Evolutionary conservation across 164 flowering plant species (phyloP), one percentile per base, ranked within the genome.

Genomic region (Berberis vulgaris): DNA sequence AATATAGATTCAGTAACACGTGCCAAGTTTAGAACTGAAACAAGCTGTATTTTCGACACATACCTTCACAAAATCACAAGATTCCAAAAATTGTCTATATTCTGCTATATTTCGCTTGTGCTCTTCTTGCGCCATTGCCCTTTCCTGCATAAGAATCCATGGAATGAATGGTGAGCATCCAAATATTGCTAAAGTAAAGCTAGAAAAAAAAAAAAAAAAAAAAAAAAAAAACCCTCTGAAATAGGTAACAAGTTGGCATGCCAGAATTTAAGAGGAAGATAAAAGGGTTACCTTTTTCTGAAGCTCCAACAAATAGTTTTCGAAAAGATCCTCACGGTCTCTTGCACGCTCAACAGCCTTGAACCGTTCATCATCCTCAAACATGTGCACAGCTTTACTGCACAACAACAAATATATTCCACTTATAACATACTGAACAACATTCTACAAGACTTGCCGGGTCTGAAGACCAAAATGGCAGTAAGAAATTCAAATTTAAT

Each of bases 341-440:
- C 92, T 82, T 13, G 74, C 61, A 60, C 93, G 81, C 68, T 91
- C 97, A 69, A 91, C 86, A 73, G 97, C 97, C 69, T 77, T 86
- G 67, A 89, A 95, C 43, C 99, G 86, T 64, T 89, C 98, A 85
- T 91, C 98, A 69, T 84, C 81, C 75, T 92, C 97, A 74, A 95
- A 91, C 79, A 91, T 73, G 67, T 71, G 69, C 42, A 82, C 63
- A 72, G 91, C 96, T 81, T 93, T 91, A 74, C 97, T 93, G 86
- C 61, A 47, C 12, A n/a, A 44, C 49, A 9, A 13, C 44, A 26
- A 26, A 26, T 26, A 26, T 26, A 26, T 26, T 26, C 26, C 26
- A 26, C 26, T 26, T 26, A 26, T 26, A 26, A 26, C 26, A 26
- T 26, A 26, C 26, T 26, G 26, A 26, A 26, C 26, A 26, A 26